Conservation (phyloP, 2,329 filamentous ascomycete genomes). For the Trichoderma asperellum region DNA sequence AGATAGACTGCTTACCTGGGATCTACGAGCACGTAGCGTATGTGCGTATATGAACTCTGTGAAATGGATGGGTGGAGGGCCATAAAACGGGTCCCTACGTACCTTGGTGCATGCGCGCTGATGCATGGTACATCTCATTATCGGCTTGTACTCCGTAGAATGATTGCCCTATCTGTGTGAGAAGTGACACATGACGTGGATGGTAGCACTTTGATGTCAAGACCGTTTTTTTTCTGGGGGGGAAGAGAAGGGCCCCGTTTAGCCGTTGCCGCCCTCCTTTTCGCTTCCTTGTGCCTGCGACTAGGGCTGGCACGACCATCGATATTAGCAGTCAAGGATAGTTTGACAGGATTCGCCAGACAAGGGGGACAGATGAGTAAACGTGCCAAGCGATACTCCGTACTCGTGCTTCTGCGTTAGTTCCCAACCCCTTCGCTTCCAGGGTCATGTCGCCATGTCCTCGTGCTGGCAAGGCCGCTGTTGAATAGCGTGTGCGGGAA, state of each 20-base stretch:
- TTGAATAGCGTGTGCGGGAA: not conserved
- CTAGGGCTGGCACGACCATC: not conserved
- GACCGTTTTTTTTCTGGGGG: not conserved
- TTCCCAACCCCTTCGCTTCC: not conserved
- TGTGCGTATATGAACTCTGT: conserved; percentile 1
- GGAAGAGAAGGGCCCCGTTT: not conserved
- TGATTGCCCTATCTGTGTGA: conserved; percentile 27
- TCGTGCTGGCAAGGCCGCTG: not conserved
- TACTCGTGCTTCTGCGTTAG: conserved; percentile 7
- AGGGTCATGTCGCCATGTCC: not conserved
- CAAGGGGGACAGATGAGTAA: not conserved
- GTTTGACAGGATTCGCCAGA: not conserved
- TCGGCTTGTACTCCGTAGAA: conserved; percentile 19
- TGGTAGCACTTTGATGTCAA: conserved; percentile 6
- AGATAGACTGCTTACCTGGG: conserved; percentile 23
- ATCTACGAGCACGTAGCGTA: conserved; percentile 9
- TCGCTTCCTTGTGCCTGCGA: not conserved
- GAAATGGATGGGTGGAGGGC: conserved; percentile 13
- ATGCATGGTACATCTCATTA: conserved; percentile 16
- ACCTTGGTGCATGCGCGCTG: conserved; percentile 10
- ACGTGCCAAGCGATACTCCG: not conserved
- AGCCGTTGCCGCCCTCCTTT: not conserved
- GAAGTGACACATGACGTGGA: conserved; percentile 26
- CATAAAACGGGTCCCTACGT: conserved; percentile 1
- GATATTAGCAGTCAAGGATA: not conserved